phyloP scores from a whole-genome alignment of 192 early-diverging fungal species.

The Glomus cerebriforme region DNA sequence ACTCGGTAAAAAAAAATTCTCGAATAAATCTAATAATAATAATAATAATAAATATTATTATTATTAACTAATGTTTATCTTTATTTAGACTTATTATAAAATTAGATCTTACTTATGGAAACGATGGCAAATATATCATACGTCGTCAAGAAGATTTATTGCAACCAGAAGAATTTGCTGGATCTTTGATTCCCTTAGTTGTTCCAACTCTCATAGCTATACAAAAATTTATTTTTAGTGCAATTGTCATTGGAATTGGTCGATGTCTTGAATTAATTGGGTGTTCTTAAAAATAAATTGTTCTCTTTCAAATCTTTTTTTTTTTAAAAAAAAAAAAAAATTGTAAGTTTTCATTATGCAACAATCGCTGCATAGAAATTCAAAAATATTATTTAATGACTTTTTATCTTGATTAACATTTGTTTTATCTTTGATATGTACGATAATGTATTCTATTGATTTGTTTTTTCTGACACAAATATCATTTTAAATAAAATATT shows the following conservation, averaged over 20 bases:
- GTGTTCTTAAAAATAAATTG: background rate
- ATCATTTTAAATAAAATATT: no score
- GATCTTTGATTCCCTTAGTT: background rate
- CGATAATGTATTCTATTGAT: no score
- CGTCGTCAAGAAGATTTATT: background rate
- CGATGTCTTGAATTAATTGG: background rate
- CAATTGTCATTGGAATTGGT: background rate
- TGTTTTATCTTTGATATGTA: no score
- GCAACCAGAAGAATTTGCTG: background rate
- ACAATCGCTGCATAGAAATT: no score
- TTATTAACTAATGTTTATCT: background rate
- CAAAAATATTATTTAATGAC: no score
- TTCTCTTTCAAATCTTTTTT: no score
- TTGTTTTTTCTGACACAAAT: no score
- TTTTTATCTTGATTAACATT: no score
- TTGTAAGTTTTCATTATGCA: no score
- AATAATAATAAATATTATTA: background rate
- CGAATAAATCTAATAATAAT: background rate
- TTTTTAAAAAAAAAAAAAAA: no score
- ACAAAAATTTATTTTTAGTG: background rate
- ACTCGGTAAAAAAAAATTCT: background rate
- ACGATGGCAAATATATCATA: background rate
- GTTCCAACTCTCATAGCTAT: background rate
- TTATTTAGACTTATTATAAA: background rate
- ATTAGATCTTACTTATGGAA: background rate